Evolutionary conservation across 768 basidiomycete genomes (phyloP).

Genomic region (Mycena filopes): DNA sequence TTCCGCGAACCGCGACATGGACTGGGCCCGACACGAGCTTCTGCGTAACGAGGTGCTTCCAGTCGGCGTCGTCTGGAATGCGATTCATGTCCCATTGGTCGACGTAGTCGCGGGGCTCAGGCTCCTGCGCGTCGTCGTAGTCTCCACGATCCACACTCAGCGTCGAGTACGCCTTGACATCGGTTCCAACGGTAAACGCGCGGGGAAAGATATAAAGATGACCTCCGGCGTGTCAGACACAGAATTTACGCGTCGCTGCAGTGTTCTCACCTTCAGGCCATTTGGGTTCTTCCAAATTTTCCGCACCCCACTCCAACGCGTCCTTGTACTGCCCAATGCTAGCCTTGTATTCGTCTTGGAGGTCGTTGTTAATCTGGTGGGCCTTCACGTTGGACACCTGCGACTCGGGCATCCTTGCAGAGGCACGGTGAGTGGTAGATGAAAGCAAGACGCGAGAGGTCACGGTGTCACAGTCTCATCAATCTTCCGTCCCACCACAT

Average conservation of each 20-base stretch:
- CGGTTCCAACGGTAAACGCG: conserved; percentile 3
- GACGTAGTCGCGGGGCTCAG: background rate
- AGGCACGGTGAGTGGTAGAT: too few species aligned
- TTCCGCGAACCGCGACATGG: background rate
- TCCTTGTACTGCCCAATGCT: too few species aligned
- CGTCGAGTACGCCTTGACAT: background rate
- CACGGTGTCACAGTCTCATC: too few species aligned
- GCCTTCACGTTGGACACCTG: too few species aligned
- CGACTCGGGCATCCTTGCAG: too few species aligned
- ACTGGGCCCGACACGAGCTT: background rate
- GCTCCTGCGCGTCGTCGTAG: background rate
- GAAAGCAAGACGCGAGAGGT: too few species aligned
- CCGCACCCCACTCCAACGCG: too few species aligned
- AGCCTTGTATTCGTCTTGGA: too few species aligned
- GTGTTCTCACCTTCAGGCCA: background rate
- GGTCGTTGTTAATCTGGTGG: too few species aligned
- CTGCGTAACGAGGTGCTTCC: background rate
- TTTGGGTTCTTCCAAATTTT: too few species aligned
- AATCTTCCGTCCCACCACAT: too few species aligned
- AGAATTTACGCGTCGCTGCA: too few species aligned
- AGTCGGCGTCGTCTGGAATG: background rate
- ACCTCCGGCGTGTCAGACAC: background rate
- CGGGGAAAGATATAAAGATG: conserved; percentile 22
- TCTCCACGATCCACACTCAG: background rate
- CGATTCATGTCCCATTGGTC: background rate